phyloP scores from a whole-genome alignment of 1,284 basidiomycete species.

The Fomes fomentarius region DNA sequence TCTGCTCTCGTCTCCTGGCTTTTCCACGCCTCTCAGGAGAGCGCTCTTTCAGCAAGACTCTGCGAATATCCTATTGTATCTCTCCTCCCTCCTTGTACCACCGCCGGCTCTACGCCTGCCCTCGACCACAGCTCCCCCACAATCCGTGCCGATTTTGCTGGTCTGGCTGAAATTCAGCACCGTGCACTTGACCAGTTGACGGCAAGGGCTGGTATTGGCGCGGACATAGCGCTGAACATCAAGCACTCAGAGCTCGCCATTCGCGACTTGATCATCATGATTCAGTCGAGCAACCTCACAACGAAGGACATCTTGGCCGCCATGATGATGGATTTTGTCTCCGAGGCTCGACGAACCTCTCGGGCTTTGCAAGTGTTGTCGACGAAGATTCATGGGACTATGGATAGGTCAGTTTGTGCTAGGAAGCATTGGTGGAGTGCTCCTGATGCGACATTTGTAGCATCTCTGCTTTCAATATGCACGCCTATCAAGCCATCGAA shows the following conservation, averaged over 20 bases:
- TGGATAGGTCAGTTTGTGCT: neutral
- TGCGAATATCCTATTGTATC: neutral
- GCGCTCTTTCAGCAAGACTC: neutral
- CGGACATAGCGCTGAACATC: neutral
- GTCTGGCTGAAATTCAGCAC: neutral
- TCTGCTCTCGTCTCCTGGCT: no score
- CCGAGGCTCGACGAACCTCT: neutral
- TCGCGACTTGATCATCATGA: constrained; percentile 1
- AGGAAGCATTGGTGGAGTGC: neutral
- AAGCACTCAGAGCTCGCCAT: constrained; percentile 3
- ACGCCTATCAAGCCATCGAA: neutral
- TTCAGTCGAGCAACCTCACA: constrained; percentile 1
- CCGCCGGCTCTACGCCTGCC: neutral
- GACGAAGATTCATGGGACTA: neutral
- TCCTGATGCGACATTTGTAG: neutral
- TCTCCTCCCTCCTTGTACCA: neutral
- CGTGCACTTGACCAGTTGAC: neutral
- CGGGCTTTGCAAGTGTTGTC: neutral
- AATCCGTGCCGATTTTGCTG: neutral
- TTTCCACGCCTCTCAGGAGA: no score
- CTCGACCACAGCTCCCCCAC: neutral
- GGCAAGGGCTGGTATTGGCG: neutral
- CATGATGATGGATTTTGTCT: neutral
- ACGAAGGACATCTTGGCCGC: neutral
- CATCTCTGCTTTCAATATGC: constrained; percentile 1